Percentiles rank a stretch among this genome's conserved stretches.
These are phyloP conservation scores for Claviceps spartinae DNA, from an alignment of 2,329 filamentous ascomycete genomes.

Conservation along the genomic window DNA sequence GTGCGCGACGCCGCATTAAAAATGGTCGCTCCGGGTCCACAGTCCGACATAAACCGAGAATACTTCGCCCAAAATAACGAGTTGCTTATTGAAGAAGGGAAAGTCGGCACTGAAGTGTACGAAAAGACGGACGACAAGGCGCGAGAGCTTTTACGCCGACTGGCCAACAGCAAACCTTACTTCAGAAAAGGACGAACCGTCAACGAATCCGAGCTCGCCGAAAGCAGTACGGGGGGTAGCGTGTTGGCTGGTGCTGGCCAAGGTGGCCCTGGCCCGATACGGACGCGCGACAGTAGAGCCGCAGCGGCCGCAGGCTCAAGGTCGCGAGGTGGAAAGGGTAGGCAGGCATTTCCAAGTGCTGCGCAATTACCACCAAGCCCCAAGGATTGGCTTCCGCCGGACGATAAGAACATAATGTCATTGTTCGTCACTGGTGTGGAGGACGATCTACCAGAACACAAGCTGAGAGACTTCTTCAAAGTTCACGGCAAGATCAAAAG, in stretches of 20 bases:
- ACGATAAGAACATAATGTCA: conserved; percentile 76
- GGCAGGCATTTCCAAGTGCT: conserved; percentile 51
- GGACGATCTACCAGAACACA: conserved; percentile 87
- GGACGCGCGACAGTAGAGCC: conserved; percentile 53
- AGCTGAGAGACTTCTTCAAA: conserved; percentile 81
- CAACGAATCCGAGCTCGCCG: conserved; percentile 36
- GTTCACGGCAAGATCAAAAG: conserved; percentile 82
- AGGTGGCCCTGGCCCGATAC: conserved; percentile 61
- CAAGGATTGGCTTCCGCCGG: conserved; percentile 74
- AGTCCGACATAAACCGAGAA: conserved; percentile 86
- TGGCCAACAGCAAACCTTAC: conserved; percentile 90
- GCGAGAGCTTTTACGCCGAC: conserved; percentile 65
- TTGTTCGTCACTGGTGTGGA: conserved; percentile 92
- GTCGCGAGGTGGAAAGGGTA: conserved; percentile 28
- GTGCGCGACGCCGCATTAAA: conserved; percentile 93
- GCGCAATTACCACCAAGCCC: conserved; percentile 67
- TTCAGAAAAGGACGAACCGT: conserved; percentile 76
- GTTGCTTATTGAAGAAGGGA: conserved; percentile 83
- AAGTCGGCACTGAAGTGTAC: conserved; percentile 75
- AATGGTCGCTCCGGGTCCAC: conserved; percentile 89
- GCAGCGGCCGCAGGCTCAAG: conserved; percentile 35
- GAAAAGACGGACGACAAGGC: conserved; percentile 97
- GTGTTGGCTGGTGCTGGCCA: conserved; percentile 40
- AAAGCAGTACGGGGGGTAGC: conserved; percentile 29
- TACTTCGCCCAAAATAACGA: conserved; percentile 98